Evolutionary conservation across 257 asterid species (phyloP).

Genomic region (Nicotiana paniculata): DNA sequence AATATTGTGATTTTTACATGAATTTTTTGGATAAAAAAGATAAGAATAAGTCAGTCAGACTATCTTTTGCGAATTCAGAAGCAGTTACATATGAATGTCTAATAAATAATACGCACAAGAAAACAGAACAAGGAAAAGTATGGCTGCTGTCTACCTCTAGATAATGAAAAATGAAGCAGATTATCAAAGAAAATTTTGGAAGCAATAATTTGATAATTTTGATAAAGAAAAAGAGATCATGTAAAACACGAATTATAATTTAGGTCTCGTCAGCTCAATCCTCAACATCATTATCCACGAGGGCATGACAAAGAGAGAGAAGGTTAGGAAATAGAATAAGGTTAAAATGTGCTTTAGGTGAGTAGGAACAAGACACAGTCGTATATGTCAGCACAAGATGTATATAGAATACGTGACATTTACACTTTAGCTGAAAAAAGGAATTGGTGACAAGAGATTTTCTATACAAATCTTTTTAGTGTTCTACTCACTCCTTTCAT

Average conservation of each 20-base stretch:
- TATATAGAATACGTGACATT: slow-evolving; percentile 9
- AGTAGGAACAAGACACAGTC: slow-evolving; percentile 30
- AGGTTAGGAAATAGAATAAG: slow-evolving; percentile 10
- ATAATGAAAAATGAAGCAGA: background rate
- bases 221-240: background rate
- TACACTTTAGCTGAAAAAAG: slow-evolving; percentile 10
- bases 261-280: slow-evolving; percentile 37
- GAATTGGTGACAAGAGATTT: background rate
- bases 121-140: no score
- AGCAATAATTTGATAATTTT: no score
- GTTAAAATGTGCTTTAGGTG: slow-evolving; percentile 21
- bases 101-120: no score
- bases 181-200: background rate
- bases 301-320: slow-evolving; percentile 29
- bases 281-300: slow-evolving; percentile 33
- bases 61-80: no score
- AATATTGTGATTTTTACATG: no score
- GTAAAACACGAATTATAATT: slow-evolving; percentile 8
- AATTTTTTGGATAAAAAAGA: no score
- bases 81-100: no score
- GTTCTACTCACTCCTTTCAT: background rate
- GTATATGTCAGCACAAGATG: slow-evolving; percentile 29
- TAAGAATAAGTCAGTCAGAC: no score
- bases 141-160: no score
- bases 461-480: background rate